Evolutionary conservation across 768 basidiomycete genomes (phyloP).

Genomic region (Rhizopogon roseolus): DNA sequence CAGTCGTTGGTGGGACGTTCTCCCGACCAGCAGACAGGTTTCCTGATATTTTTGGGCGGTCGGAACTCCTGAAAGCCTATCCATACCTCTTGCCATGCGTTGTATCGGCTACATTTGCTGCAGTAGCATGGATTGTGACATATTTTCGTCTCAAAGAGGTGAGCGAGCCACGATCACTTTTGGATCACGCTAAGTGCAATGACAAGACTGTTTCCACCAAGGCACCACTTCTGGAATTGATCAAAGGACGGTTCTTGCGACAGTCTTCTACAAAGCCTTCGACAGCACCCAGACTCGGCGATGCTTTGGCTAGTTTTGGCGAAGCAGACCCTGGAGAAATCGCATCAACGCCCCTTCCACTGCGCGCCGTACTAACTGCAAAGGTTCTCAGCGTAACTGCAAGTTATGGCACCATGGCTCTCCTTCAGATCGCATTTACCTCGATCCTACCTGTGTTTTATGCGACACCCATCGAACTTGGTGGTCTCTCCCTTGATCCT

Average conservation of each 20-base stretch:
- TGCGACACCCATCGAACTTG: constrained; percentile 24
- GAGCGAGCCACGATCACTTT: background rate
- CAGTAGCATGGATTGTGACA: constrained; percentile 44
- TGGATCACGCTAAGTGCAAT: background rate
- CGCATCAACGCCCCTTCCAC: constrained; percentile 30
- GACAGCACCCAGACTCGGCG: background rate
- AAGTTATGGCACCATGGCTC: constrained; percentile 58
- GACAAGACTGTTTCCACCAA: background rate
- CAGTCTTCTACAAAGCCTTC: background rate
- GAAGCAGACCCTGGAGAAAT: background rate
- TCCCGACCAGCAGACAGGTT: constrained; percentile 64
- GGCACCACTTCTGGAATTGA: background rate
- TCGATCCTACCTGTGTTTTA: constrained; percentile 34
- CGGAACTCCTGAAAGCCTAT: constrained; percentile 53
- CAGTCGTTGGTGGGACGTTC: constrained; percentile 62
- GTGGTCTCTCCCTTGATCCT: constrained; percentile 23
- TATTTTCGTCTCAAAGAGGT: constrained; percentile 55
- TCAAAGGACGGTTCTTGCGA: background rate
- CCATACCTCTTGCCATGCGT: constrained; percentile 75
- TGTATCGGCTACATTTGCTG: constrained; percentile 51
- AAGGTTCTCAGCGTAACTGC: constrained; percentile 53
- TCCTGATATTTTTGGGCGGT: constrained; percentile 51
- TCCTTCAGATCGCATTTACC: constrained; percentile 60
- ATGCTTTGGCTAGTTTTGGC: too few species aligned
- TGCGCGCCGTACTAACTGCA: constrained; percentile 45